Conservation (phyloP, 208 protist species). For the Polymyxa betae region DNA sequence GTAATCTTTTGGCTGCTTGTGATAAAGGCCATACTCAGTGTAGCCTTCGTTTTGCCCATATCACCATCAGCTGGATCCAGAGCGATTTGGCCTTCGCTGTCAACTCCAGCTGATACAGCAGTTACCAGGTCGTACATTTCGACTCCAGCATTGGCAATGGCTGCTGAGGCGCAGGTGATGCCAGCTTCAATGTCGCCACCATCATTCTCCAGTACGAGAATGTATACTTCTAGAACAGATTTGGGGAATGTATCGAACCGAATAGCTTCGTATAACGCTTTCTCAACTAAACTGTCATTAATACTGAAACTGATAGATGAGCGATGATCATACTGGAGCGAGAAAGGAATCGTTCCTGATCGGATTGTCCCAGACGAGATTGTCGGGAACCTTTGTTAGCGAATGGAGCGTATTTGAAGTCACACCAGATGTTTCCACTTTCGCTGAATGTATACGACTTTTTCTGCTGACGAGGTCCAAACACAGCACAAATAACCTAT, state of each 20-base stretch:
- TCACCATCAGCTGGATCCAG: neutral
- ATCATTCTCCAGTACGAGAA: slow-evolving; percentile 71
- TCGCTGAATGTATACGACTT: slow-evolving; percentile 71
- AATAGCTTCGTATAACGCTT: slow-evolving; percentile 64
- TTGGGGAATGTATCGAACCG: slow-evolving; percentile 70
- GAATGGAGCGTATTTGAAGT: slow-evolving; percentile 73
- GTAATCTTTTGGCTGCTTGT: neutral
- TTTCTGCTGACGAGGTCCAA: slow-evolving; percentile 69
- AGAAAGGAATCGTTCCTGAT: slow-evolving; percentile 44
- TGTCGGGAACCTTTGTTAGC: slow-evolving; percentile 49
- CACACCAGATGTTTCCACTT: slow-evolving; percentile 71
- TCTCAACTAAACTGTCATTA: slow-evolving; percentile 32
- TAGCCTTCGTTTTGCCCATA: neutral
- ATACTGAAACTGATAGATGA: neutral
- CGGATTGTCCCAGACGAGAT: slow-evolving; percentile 57
- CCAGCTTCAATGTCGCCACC: slow-evolving; percentile 63
- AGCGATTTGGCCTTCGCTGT: neutral
- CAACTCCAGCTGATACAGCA: slow-evolving; percentile 60
- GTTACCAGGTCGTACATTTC: slow-evolving; percentile 77
- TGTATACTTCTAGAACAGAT: slow-evolving; percentile 67
- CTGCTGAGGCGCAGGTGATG: slow-evolving; percentile 66
- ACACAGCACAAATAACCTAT: slow-evolving; percentile 49
- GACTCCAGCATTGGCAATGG: slow-evolving; percentile 72
- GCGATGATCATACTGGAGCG: neutral
- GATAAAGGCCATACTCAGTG: neutral